phyloP scores from a whole-genome alignment of 2,329 filamentous ascomycete genomes.

The Fusarium austroafricanum region DNA sequence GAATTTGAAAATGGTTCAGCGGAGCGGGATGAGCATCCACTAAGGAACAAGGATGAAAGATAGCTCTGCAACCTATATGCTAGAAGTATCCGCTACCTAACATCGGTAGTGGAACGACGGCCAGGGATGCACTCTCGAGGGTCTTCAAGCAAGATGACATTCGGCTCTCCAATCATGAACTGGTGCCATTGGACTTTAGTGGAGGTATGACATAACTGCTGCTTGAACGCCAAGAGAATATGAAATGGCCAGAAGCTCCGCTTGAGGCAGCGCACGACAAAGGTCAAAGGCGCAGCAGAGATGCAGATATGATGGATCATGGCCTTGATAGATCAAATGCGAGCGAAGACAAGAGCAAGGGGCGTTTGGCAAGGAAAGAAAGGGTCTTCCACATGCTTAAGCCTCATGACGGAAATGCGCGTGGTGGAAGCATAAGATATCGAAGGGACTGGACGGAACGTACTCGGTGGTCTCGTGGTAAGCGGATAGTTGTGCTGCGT shows the following conservation, averaged over 20 bases:
- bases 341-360: conserved; percentile 11
- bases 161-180: conserved; percentile 43
- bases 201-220: conserved; percentile 48
- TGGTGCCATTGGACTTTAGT: conserved; percentile 30
- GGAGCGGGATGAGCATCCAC: conserved; percentile 43
- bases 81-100: conserved; percentile 38
- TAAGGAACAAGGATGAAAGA: conserved; percentile 27
- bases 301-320: conserved; percentile 40
- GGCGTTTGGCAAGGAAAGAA: conserved; percentile 10
- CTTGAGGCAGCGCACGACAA: conserved; percentile 33
- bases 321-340: conserved; percentile 22
- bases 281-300: conserved; percentile 37
- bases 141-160: conserved; percentile 49
- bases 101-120: conserved; percentile 30
- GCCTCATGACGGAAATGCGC: conserved; percentile 39
- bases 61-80: conserved; percentile 27
- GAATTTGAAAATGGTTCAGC: conserved; percentile 39
- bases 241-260: conserved; percentile 36
- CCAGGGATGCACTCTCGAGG: conserved; percentile 37
- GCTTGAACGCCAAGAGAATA: conserved; percentile 22
- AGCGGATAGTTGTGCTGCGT: conserved; percentile 39
- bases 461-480: conserved; percentile 43
- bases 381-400: conserved; percentile 28
- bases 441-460: conserved; percentile 31
- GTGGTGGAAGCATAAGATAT: conserved; percentile 34